Conservation (phyloP, 306 rosid species). For the Glycyrrhiza uralensis region DNA sequence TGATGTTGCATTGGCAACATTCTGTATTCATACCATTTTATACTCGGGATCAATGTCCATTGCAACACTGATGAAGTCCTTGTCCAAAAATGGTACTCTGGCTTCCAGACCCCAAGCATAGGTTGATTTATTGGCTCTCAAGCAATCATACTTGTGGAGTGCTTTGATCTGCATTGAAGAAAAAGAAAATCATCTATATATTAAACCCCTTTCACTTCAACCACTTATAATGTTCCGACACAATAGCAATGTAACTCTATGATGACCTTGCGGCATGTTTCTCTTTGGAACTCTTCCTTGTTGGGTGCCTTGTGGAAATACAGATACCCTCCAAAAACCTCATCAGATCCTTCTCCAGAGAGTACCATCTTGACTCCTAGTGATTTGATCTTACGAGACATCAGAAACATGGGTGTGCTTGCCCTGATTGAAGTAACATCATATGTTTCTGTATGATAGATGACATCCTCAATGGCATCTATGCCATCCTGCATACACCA, state of each 20-base stretch:
- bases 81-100: constrained; percentile 89
- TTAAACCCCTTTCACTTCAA: not conserved
- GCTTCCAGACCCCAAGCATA: constrained; percentile 99
- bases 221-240: too few species aligned
- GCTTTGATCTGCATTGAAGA: constrained; percentile 75
- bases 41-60: constrained; percentile 80
- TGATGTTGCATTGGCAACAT: not conserved
- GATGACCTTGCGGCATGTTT: constrained; percentile 89
- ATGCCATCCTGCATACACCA: constrained; percentile 69
- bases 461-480: constrained; percentile 94
- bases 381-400: constrained; percentile 91
- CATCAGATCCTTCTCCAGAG: constrained; percentile 98
- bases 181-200: not conserved
- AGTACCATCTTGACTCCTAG: constrained; percentile 90
- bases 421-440: constrained; percentile 96
- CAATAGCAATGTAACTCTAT: not conserved
- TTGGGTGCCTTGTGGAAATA: constrained; percentile 99
- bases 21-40: constrained; percentile 54
- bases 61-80: constrained; percentile 68
- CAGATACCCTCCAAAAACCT: constrained; percentile 88
- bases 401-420: constrained; percentile 94
- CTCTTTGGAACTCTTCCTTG: constrained; percentile 87
- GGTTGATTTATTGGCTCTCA: constrained; percentile 86
- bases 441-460: constrained; percentile 84
- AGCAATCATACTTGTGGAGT: constrained; percentile 80